Evolutionary conservation across 768 basidiomycete genomes (phyloP).

Genomic region (Podaxis sp.): DNA sequence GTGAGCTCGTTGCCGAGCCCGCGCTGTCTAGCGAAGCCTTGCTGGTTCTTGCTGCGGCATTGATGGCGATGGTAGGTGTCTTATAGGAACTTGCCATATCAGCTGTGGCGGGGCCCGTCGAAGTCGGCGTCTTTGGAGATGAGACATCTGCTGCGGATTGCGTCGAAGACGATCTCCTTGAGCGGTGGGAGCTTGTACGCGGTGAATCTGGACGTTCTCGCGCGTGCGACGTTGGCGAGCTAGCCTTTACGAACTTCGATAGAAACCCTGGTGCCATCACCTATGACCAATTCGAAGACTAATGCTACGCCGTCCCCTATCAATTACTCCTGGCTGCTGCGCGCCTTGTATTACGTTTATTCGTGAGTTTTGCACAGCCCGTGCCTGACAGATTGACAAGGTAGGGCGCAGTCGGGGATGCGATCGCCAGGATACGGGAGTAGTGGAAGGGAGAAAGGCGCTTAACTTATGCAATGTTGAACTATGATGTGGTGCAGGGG

Average conservation of each 20-base stretch:
- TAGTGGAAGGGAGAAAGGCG: not conserved
- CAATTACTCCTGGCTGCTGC: not conserved
- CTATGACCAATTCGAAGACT: not conserved
- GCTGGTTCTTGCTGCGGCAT: not conserved
- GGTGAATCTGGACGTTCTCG: slow-evolving; percentile 8
- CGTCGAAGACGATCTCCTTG: not conserved
- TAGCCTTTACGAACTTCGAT: slow-evolving; percentile 8
- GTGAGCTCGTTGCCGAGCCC: not conserved
- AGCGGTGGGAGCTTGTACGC: not conserved
- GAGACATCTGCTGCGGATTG: not conserved
- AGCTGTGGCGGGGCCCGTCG: not conserved
- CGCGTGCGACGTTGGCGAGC: not conserved
- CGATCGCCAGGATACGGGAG: not conserved
- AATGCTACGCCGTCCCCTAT: not conserved
- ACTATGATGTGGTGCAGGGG: not conserved
- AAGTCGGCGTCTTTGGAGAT: not conserved
- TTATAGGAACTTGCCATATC: not conserved
- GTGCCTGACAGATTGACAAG: not conserved
- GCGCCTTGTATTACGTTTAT: not conserved
- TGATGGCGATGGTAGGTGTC: slow-evolving; percentile 7
- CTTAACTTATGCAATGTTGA: not conserved
- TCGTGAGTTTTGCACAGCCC: not conserved
- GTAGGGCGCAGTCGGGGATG: not conserved
- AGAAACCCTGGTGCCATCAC: slow-evolving; percentile 15
- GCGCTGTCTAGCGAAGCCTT: not conserved